Conservation (phyloP, 2,329 filamentous ascomycete species). For the Alternaria alternata region DNA sequence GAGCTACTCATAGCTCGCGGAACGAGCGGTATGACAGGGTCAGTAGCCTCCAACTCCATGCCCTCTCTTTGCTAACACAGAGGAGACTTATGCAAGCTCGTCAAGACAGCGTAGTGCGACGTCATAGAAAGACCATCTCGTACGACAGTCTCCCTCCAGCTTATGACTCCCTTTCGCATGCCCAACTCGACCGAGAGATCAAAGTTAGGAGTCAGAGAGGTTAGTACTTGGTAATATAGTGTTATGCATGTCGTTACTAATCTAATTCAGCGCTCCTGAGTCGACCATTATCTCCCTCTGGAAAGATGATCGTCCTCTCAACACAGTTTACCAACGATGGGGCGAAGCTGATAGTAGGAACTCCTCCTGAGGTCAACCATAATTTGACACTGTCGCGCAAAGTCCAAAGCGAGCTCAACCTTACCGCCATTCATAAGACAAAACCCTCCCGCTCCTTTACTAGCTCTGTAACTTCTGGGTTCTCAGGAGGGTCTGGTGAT, state of each 20-base stretch:
- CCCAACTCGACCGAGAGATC: slow-evolving; percentile 38
- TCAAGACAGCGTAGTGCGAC: slow-evolving; percentile 51
- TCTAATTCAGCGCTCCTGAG: slow-evolving; percentile 30
- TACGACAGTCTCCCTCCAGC: slow-evolving; percentile 15
- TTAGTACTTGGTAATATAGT: slow-evolving; percentile 10
- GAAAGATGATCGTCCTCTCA: slow-evolving; percentile 51
- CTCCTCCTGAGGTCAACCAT: slow-evolving; percentile 32
- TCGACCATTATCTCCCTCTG: slow-evolving; percentile 49
- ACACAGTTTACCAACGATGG: slow-evolving; percentile 43
- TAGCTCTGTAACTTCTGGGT: slow-evolving; percentile 38
- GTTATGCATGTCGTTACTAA: slow-evolving; percentile 2
- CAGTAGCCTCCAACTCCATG: not conserved
- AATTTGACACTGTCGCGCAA: slow-evolving; percentile 36
- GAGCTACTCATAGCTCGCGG: slow-evolving; percentile 55
- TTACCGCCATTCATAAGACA: slow-evolving; percentile 19
- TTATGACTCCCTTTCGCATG: slow-evolving; percentile 23
- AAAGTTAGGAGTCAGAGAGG: slow-evolving; percentile 35
- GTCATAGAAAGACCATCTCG: slow-evolving; percentile 27
- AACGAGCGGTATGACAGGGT: slow-evolving; percentile 51
- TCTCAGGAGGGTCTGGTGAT: slow-evolving; percentile 44
- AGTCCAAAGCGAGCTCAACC: slow-evolving; percentile 42
- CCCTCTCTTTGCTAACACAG: slow-evolving; percentile 7
- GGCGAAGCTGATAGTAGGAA: slow-evolving; percentile 43
- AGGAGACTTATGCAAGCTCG: slow-evolving; percentile 51
- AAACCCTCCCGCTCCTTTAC: slow-evolving; percentile 11